These are phyloP conservation scores for Trametes cingulata DNA, from an alignment of 768 basidiomycete genomes.

Conservation along the genomic window DNA sequence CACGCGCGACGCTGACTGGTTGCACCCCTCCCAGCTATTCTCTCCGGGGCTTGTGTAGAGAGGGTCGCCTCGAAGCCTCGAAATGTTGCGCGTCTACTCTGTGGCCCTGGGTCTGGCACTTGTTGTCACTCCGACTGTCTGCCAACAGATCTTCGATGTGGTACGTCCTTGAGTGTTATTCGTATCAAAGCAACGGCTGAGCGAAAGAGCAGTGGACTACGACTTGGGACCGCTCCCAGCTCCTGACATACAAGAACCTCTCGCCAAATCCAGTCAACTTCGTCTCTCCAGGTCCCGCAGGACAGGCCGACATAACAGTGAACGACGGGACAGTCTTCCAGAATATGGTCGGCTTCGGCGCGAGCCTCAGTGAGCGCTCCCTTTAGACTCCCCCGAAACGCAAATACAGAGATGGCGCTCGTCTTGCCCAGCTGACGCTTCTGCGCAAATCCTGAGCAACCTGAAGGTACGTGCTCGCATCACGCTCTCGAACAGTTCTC, in stretches of 20 bases:
- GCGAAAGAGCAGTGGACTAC: slow-evolving; percentile 28
- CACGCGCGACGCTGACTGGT: too few species aligned
- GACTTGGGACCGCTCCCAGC: slow-evolving; percentile 38
- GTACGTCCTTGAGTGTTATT: slow-evolving; percentile 16
- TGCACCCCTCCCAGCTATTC: too few species aligned
- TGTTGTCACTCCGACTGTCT: neutral
- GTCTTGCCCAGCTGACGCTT: slow-evolving; percentile 59
- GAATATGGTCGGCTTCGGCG: slow-evolving; percentile 67
- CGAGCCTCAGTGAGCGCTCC: slow-evolving; percentile 51
- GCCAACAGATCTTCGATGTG: slow-evolving; percentile 34
- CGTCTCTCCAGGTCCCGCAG: slow-evolving; percentile 51
- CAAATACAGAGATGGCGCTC: too few species aligned
- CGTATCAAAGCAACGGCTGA: too few species aligned
- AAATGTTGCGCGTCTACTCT: neutral
- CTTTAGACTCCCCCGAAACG: slow-evolving; percentile 4
- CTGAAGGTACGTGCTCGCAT: slow-evolving; percentile 75
- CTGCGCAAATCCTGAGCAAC: slow-evolving; percentile 57
- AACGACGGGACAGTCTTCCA: slow-evolving; percentile 56
- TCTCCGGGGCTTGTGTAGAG: too few species aligned
- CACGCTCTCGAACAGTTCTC: neutral
- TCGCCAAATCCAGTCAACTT: slow-evolving; percentile 52
- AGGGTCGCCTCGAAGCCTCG: too few species aligned
- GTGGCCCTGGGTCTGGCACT: neutral
- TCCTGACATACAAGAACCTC: slow-evolving; percentile 52
- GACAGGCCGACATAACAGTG: slow-evolving; percentile 61